A percentile compares a stretch with the other conserved stretches of the same genome.
Evolutionary conservation across 441 rosid genomes (phyloP).

Genomic region (Populus hybrid): DNA sequence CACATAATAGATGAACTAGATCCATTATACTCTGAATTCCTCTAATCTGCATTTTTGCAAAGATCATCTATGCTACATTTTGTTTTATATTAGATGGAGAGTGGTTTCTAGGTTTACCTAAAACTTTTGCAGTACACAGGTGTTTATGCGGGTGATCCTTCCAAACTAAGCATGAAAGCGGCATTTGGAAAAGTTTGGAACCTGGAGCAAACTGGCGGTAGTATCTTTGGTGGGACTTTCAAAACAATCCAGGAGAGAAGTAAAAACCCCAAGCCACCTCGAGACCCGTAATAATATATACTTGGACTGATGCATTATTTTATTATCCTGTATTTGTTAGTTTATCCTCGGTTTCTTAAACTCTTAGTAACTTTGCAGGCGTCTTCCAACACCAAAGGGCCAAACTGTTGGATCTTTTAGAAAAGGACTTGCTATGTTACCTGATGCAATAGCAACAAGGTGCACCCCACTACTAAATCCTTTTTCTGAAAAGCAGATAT

Average conservation of each 20-base stretch:
- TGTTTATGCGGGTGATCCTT: constrained; percentile 95
- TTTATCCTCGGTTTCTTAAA: constrained; percentile 14
- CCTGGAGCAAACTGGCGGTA: constrained; percentile 83
- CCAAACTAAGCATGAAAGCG: constrained; percentile 87
- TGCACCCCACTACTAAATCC: constrained; percentile 15
- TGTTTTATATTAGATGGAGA: background rate
- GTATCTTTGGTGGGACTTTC: constrained; percentile 80
- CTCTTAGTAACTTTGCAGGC: constrained; percentile 40
- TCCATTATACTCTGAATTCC: background rate
- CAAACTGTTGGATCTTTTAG: constrained; percentile 91
- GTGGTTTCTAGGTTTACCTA: background rate
- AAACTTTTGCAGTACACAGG: constrained; percentile 36
- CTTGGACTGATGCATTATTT: constrained; percentile 13
- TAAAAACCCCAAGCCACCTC: constrained; percentile 51
- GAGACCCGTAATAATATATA: constrained; percentile 58
- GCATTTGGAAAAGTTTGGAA: constrained; percentile 98
- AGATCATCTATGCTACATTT: background rate
- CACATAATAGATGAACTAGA: background rate
- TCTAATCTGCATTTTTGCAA: background rate
- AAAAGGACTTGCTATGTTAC: constrained; percentile 73
- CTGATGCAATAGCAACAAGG: constrained; percentile 81
- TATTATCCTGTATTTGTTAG: constrained; percentile 6
- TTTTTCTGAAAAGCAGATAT: constrained; percentile 4
- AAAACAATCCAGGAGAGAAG: constrained; percentile 79
- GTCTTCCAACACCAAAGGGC: constrained; percentile 79